Evolutionary conservation across 352 stramenopile genomes (phyloP).

Genomic region (Halophytophthora batemanensis): DNA sequence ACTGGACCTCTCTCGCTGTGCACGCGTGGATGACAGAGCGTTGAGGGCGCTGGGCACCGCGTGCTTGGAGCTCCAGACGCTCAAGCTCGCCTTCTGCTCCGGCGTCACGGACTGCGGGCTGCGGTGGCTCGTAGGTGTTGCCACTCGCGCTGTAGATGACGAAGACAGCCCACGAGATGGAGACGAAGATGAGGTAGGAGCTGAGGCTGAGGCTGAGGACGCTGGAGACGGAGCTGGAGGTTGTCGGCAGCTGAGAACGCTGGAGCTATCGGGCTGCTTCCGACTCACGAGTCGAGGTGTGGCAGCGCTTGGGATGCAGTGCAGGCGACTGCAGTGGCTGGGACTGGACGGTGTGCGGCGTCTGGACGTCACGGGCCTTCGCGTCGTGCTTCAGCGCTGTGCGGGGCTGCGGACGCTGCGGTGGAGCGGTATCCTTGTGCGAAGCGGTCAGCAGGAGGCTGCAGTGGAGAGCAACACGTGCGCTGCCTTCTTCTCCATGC

Average conservation of each 20-base stretch:
- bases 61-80: constrained; percentile 31
- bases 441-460: constrained; percentile 18
- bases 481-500: constrained; percentile 67
- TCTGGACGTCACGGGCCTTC: constrained; percentile 27
- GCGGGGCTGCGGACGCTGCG: constrained; percentile 32
- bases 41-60: constrained; percentile 42
- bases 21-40: constrained; percentile 50
- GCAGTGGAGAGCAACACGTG: constrained; percentile 10
- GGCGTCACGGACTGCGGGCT: constrained; percentile 54
- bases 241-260: constrained; percentile 36
- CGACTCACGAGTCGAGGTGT: constrained; percentile 54
- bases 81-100: constrained; percentile 55
- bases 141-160: constrained; percentile 9
- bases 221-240: constrained; percentile 16
- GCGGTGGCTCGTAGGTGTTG: constrained; percentile 38
- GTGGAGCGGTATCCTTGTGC: constrained; percentile 66
- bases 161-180: constrained; percentile 1
- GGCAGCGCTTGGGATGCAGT: constrained; percentile 31
- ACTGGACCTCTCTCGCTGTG: constrained; percentile 55
- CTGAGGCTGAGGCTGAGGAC: constrained; percentile 4
- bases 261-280: constrained; percentile 72
- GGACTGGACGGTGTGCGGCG: constrained; percentile 60
- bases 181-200: background rate
- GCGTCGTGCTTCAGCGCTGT: constrained; percentile 33
- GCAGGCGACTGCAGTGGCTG: constrained; percentile 37